Conservation (phyloP, 129 eudicot genomes). For the Helianthus annuus region DNA sequence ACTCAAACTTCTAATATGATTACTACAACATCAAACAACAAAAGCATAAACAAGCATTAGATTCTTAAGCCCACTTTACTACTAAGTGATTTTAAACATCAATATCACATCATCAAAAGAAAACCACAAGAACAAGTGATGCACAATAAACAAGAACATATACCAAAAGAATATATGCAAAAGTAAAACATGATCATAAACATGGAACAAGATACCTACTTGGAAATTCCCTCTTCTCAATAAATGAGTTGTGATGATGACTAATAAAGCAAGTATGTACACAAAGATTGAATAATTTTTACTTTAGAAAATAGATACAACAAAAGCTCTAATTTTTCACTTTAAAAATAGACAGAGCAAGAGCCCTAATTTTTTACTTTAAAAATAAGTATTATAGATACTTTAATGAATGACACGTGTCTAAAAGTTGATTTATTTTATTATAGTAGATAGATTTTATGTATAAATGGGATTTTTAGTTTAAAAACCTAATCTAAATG, state of each 20-base stretch:
- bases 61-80: neutral
- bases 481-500: no score
- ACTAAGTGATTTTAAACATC: neutral
- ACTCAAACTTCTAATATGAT: neutral
- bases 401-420: no score
- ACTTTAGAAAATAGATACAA: no score
- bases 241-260: neutral
- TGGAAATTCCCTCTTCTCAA: slow-evolving; percentile 77
- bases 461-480: no score
- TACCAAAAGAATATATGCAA: slow-evolving; percentile 4
- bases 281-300: slow-evolving; percentile 5
- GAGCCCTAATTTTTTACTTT: no score
- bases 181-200: slow-evolving; percentile 6
- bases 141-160: neutral
- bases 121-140: slow-evolving; percentile 2
- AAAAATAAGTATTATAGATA: no score
- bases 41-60: neutral
- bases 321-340: no score
- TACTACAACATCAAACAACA: neutral
- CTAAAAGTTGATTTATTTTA: no score
- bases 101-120: neutral
- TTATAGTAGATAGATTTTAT: no score
- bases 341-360: no score
- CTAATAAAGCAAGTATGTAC: slow-evolving; percentile 9
- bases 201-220: slow-evolving; percentile 58